Evolutionary conservation across 257 asterid genomes (phyloP).

Genomic region (Solanum pinnatisectum): DNA sequence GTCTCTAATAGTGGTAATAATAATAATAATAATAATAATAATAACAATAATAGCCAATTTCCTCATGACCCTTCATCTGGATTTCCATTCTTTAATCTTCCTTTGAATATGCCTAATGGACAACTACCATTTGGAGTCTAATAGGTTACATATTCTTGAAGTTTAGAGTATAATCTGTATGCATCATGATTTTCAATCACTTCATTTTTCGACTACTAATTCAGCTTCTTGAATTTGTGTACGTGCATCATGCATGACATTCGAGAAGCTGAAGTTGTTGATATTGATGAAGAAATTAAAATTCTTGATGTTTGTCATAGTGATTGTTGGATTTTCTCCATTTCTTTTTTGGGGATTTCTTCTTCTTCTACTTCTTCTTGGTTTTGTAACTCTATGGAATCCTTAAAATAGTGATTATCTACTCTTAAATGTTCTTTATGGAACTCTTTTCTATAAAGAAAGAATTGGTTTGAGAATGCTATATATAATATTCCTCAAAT

Average conservation of each 20-base stretch:
- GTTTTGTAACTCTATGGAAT: slow-evolving; percentile 1
- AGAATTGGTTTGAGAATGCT: background rate
- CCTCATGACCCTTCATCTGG: slow-evolving; percentile 6
- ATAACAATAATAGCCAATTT: background rate
- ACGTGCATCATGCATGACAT: background rate
- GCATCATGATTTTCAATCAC: background rate
- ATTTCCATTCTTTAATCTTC: slow-evolving; percentile 7
- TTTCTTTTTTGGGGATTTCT: background rate
- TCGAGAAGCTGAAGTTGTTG: background rate
- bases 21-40: background rate
- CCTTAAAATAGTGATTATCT: background rate
- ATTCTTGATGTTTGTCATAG: background rate
- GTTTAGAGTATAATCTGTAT: background rate
- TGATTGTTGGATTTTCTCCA: background rate
- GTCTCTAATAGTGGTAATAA: background rate
- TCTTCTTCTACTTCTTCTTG: background rate
- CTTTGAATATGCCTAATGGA: slow-evolving; percentile 8
- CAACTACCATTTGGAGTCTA: slow-evolving; percentile 5
- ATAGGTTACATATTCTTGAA: background rate
- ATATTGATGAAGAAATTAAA: too few relatives aligned
- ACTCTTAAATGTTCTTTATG: background rate
- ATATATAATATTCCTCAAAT: background rate
- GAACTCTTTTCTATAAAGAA: background rate
- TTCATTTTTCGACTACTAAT: background rate
- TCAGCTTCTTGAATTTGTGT: background rate